phyloP scores from a whole-genome alignment of 805 yeast species.

The Metschnikowia drakensbergensis region DNA sequence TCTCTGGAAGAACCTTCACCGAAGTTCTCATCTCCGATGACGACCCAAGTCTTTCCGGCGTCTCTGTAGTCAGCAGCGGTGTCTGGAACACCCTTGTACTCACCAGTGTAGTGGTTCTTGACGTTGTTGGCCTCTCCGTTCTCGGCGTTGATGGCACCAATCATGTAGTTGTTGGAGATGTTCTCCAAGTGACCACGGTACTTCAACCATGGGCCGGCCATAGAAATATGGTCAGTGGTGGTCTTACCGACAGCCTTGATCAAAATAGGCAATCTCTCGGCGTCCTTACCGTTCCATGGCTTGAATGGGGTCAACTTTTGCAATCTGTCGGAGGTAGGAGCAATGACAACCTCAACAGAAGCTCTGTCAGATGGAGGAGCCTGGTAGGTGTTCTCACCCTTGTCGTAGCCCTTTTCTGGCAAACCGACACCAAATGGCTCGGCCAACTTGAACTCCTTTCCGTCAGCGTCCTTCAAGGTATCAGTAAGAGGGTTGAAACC shows the following conservation, averaged over 20 bases:
- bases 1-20: conserved; percentile 99
- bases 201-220: conserved; percentile 99
- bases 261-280: conserved; percentile 82
- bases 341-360: conserved; percentile 65
- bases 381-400: conserved; percentile 93
- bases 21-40: conserved; percentile 96
- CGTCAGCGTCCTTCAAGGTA: conserved; percentile 80
- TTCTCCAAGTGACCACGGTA: conserved; percentile 99
- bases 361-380: conserved; percentile 92
- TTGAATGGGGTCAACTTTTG: conserved; percentile 91
- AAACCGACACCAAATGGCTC: conserved; percentile 90
- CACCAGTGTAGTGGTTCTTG: conserved; percentile 88
- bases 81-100: conserved; percentile 93
- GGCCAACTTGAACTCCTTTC: conserved; percentile 82
- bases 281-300: conserved; percentile 96
- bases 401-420: conserved; percentile 85
- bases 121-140: conserved; percentile 91
- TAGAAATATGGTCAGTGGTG: conserved; percentile 98
- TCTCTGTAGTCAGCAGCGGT: conserved; percentile 94
- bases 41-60: conserved; percentile 91
- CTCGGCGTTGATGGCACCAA: conserved; percentile 97
- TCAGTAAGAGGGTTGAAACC: conserved; percentile 95
- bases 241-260: conserved; percentile 97
- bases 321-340: conserved; percentile 94
- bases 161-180: conserved; percentile 98